Base-by-base conservation (phyloP, 2,329 filamentous ascomycete genomes). In the Talaromyces funiculosus region DNA sequence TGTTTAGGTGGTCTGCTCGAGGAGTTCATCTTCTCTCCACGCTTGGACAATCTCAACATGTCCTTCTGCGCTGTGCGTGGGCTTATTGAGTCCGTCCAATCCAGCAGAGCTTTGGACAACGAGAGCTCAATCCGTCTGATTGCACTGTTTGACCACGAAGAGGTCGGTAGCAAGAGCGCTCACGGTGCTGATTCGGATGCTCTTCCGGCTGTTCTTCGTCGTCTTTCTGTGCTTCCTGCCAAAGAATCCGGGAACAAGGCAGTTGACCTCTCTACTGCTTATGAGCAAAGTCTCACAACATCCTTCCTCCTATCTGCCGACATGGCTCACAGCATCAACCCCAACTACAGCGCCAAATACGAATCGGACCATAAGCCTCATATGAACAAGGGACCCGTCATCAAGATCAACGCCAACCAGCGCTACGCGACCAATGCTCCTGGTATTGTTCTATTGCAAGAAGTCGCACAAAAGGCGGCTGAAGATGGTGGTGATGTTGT, bases 351-450 rank as follows among this genome's bases (percentile, higher is more conserved):
- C 4, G 86, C 79, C 67, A 97, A 97, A 77, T 96, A 97, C 77
- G 94, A 99, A 78, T 77, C 86, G 37, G 89, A 90, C 68, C 94
- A 99, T 78, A 86, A 90, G 66, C 94, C 94, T 4, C 88, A 92
- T 76, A 95, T 99, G 84, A 99, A 99, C 82, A 90, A 91, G 75
- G 94, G 94, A 56, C 90, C 90, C 3, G 93, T 97, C 49, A 92
- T 99, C 81, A 99, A 99, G 80, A 84, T 99, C 81, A 99, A 99
- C 73, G 94, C 94, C 64, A 99, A 97, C 75, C 91, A 94, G 67
- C 88, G 92, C 64, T 99, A 99, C 77, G 92, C 93, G 31, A 99
- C 94, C 59, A 97, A 97, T 80, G 90, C 91, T 0, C 94, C 94
- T 1, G 94, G 94, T 37, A 96, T 97, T 67, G 93, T 96, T 7